These are phyloP conservation scores for Colletotrichum sp. DNA, from an alignment of 2,329 filamentous ascomycete species.

Conservation along the genomic window DNA sequence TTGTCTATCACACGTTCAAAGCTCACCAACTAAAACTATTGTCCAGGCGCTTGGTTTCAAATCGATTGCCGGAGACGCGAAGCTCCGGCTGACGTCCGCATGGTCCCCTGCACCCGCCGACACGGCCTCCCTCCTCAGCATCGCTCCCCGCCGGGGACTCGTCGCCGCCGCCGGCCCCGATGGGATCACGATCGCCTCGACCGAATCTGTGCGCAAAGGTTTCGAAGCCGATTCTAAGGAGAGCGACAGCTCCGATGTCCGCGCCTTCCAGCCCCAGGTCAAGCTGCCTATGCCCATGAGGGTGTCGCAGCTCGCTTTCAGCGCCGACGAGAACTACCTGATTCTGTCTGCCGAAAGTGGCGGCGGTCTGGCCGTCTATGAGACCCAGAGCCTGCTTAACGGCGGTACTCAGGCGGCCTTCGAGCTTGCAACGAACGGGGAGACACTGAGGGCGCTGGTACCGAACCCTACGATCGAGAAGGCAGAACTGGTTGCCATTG, in stretches of 20 bases:
- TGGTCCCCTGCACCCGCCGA: conserved; percentile 80
- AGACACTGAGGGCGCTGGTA: conserved; percentile 73
- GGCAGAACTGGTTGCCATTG: conserved; percentile 78
- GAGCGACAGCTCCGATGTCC: conserved; percentile 67
- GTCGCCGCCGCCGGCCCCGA: conserved; percentile 89
- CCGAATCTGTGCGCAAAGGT: conserved; percentile 77
- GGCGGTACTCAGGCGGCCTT: conserved; percentile 72
- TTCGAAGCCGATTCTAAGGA: conserved; percentile 64
- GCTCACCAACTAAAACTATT: conserved; percentile 24
- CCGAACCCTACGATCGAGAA: conserved; percentile 81
- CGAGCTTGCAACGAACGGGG: conserved; percentile 78
- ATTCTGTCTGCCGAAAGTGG: conserved; percentile 82
- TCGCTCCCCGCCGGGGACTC: conserved; percentile 81
- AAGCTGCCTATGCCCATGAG: conserved; percentile 75
- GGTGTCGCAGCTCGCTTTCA: conserved; percentile 89
- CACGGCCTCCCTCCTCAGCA: conserved; percentile 81
- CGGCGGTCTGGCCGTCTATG: conserved; percentile 84
- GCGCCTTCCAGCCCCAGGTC: conserved; percentile 75
- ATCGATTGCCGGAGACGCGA: conserved; percentile 79
- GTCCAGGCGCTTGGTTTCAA: conserved; percentile 78
- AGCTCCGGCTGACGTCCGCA: conserved; percentile 78
- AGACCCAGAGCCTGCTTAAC: conserved; percentile 70
- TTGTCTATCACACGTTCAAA: not conserved
- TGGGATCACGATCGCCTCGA: conserved; percentile 75
- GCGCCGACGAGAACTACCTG: conserved; percentile 84